Evolutionary conservation across 2,329 filamentous ascomycete species (phyloP).

Genomic region (Colletotrichum gloeosporioides): DNA sequence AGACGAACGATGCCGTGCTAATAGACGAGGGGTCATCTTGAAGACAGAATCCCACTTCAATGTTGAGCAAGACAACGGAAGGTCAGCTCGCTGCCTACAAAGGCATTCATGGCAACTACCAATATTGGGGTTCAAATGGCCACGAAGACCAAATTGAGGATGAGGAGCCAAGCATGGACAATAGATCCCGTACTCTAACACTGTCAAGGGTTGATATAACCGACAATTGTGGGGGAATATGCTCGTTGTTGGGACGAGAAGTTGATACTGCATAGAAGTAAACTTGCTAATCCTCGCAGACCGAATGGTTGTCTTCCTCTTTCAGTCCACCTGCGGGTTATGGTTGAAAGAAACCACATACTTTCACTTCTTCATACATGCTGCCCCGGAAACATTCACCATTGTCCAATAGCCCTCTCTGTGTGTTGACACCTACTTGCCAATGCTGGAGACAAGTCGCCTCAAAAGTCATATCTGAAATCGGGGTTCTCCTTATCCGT

Average conservation of each 20-base stretch:
- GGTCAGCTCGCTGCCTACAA: not conserved
- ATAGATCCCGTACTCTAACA: not conserved
- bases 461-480: conserved; percentile 21
- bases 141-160: not conserved
- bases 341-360: not conserved
- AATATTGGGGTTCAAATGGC: not conserved
- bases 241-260: not conserved
- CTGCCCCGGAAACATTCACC: not conserved
- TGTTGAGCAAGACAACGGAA: not conserved
- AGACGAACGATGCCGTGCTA: not conserved
- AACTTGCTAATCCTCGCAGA: not conserved
- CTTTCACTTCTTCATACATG: not conserved
- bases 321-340: not conserved
- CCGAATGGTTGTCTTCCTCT: not conserved
- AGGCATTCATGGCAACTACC: not conserved
- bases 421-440: not conserved
- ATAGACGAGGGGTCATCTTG: not conserved
- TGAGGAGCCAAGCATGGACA: not conserved
- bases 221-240: not conserved
- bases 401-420: not conserved
- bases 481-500: conserved; percentile 25
- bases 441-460: not conserved
- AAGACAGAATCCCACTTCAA: not conserved
- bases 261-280: not conserved
- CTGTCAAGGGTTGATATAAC: not conserved